Evolutionary conservation across 345 rosid genomes (phyloP), one percentile per base, ranked within the genome.

Genomic region (Citrus sinensis): DNA sequence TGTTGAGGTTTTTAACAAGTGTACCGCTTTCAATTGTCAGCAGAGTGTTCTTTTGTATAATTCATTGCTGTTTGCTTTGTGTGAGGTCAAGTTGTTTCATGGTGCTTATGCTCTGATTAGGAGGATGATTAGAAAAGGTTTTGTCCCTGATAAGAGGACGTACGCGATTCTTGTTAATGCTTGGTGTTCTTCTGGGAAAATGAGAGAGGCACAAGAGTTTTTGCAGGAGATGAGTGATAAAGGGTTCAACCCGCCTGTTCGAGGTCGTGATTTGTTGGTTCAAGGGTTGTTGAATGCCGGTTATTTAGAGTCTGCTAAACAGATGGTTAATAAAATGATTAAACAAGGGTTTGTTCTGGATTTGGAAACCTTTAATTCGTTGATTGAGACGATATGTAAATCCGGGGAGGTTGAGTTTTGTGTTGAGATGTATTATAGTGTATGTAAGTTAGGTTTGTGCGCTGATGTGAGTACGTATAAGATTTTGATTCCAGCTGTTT

Each of bases 231-330:
- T 95, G 98, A 95, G 97, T 30, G 72, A 86, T 64, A 92, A 86
- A 79, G 99, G 98, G 78, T 91, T 90, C 79, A 92, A 91, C 74
- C 98, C 97, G 30, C 93, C 94, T 0, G 96, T 90, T 55, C 82
- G 98, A 84, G 97, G 98, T 3, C 89, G 97, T 71, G 99, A 95
- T 84, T 84, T 95, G 81, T 85, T 95, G 34, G 85, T 95, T 56
- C 97, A 93, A 83, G 99, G 97, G 54, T 40, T 95, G 86, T 72
- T 95, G 79, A 92, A 87, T 9, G 95, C 97, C 0, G 98, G 97
- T 9, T 91, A 85, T 86, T 81, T 91, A 40, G 98, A 95, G 83
- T 84, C 93, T 74, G 97, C 98, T 9, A 95, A 90, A 79, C 89
- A 86, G 60, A 88, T 92, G 97, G 92, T 92, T 39, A 82, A 74